Evolutionary conservation across 148 eudicot genomes (phyloP).

Genomic region (Chenopodium album): DNA sequence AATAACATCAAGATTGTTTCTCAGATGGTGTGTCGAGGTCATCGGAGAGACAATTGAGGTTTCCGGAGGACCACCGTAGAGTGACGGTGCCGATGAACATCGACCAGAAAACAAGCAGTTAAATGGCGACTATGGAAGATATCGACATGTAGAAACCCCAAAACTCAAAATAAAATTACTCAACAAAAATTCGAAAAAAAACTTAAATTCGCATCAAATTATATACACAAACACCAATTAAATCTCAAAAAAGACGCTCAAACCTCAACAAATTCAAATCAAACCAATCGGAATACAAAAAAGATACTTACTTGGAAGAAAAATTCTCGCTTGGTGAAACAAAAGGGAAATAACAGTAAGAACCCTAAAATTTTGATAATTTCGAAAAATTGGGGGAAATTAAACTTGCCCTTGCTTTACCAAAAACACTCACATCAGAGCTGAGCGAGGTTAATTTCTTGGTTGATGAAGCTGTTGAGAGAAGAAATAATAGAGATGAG

Average conservation of each 20-base stretch:
- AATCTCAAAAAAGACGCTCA: too few relatives aligned
- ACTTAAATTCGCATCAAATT: too few relatives aligned
- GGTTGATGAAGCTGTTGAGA: slow-evolving; percentile 22
- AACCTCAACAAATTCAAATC: too few relatives aligned
- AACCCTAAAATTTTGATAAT: too few relatives aligned
- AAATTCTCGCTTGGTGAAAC: too few relatives aligned
- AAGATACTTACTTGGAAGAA: too few relatives aligned
- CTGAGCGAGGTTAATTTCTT: slow-evolving; percentile 33
- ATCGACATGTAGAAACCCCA: slow-evolving; percentile 34
- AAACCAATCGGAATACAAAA: too few relatives aligned
- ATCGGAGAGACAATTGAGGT: slow-evolving; percentile 51
- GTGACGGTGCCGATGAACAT: slow-evolving; percentile 91
- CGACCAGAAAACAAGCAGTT: slow-evolving; percentile 87
- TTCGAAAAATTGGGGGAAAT: too few relatives aligned
- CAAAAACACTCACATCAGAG: slow-evolving; percentile 32
- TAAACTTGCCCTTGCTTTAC: slow-evolving; percentile 37
- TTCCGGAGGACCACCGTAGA: slow-evolving; percentile 77
- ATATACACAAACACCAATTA: too few relatives aligned
- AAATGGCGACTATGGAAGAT: slow-evolving; percentile 51
- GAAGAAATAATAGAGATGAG: too few relatives aligned
- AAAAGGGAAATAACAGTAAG: too few relatives aligned
- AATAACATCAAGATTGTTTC: slow-evolving; percentile 66
- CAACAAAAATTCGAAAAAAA: too few relatives aligned
- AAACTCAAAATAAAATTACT: slow-evolving; percentile 11
- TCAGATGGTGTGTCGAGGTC: slow-evolving; percentile 39